Conservation (phyloP, 2,329 filamentous ascomycete genomes). For the Exophiala dermatitidis region DNA sequence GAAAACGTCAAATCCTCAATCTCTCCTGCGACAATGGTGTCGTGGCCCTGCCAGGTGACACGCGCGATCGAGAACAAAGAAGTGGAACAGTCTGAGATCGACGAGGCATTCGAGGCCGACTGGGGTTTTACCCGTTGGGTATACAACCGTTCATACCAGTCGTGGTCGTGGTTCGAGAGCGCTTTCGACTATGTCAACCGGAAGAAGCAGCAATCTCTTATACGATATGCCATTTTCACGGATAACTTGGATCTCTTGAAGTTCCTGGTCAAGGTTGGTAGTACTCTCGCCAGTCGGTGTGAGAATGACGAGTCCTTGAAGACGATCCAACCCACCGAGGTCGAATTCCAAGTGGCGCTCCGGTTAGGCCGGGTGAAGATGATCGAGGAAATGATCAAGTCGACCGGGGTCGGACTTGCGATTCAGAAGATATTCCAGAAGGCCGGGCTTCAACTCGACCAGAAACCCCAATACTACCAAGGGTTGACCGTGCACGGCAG, state of each 20-base stretch:
- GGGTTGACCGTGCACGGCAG: slow-evolving; percentile 68
- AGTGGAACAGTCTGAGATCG: slow-evolving; percentile 3
- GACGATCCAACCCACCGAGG: slow-evolving; percentile 26
- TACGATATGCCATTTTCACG: slow-evolving; percentile 44
- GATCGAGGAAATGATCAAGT: slow-evolving; percentile 58
- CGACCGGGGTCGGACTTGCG: slow-evolving; percentile 61
- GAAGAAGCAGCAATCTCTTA: slow-evolving; percentile 18
- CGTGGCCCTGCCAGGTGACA: slow-evolving; percentile 35
- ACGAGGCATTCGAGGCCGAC: slow-evolving; percentile 2
- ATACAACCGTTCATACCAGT: not conserved
- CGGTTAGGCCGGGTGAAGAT: slow-evolving; percentile 47
- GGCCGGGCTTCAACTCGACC: slow-evolving; percentile 55
- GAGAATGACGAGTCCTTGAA: slow-evolving; percentile 16
- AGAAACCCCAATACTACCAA: slow-evolving; percentile 66
- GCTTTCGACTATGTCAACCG: slow-evolving; percentile 2
- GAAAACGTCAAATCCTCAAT: slow-evolving; percentile 60
- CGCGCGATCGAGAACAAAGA: slow-evolving; percentile 29
- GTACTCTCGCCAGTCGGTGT: slow-evolving; percentile 40
- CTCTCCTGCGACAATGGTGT: slow-evolving; percentile 50
- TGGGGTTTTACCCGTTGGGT: not conserved
- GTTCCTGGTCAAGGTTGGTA: slow-evolving; percentile 51
- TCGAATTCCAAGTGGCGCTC: slow-evolving; percentile 39
- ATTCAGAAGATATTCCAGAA: slow-evolving; percentile 59
- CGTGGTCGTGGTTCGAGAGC: slow-evolving; percentile 22
- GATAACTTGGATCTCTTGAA: slow-evolving; percentile 51